Evolutionary conservation across 2,329 filamentous ascomycete species (phyloP), one percentile per base, ranked within the genome.

Genomic region (Arthrobotrys iridis): DNA sequence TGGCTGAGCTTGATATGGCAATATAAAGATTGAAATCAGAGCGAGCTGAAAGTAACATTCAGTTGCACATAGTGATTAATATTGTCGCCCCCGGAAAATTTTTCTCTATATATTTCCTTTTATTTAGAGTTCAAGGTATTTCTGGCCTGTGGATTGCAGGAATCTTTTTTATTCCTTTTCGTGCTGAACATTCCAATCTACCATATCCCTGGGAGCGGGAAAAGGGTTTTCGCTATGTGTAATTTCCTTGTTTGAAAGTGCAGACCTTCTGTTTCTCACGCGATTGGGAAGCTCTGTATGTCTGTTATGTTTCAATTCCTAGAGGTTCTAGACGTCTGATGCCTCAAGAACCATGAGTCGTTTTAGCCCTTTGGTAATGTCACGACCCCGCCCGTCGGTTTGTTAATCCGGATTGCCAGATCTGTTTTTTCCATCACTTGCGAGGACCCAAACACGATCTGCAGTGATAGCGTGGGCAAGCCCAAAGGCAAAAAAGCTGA

Each of bases 171-270:
- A 45, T 50, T 43, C 30, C 41, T 40, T 48, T 72, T 72, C 59
- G 18, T 52, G 45, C 48, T 73, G 60, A 48, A 41, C 59, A 52
- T 50, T 65, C 68, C 50, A 73, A 73, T 66, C 55, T 73, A 60
- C 68, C 60, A 60, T 66, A 73, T 73, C 68, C 68, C 60, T 66
- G 68, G 68, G 68, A 60, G 43, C 60, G 68, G 68, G 68, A 65
- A 48, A 73, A 52, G 48, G 58, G 30, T 20, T 50, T 48, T 63
- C 33, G 43, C 24, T 52, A 48, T 55, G 45, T 62, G 43, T 45
- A 70, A 70, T 70, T 70, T 70, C 65, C 22, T 41, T 55, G 41
- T 48, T 40, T 3, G 13, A n/a, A 35, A 28, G 35, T n/a, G 28
- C 41, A 5, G 13, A 45, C 28, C 33, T 18, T 13, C 15, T 8